Percentiles rank a stretch among this genome's conserved stretches.
These are phyloP conservation scores for Calonectria leucothoes DNA, from an alignment of 2,329 filamentous ascomycete genomes.

Conservation along the genomic window DNA sequence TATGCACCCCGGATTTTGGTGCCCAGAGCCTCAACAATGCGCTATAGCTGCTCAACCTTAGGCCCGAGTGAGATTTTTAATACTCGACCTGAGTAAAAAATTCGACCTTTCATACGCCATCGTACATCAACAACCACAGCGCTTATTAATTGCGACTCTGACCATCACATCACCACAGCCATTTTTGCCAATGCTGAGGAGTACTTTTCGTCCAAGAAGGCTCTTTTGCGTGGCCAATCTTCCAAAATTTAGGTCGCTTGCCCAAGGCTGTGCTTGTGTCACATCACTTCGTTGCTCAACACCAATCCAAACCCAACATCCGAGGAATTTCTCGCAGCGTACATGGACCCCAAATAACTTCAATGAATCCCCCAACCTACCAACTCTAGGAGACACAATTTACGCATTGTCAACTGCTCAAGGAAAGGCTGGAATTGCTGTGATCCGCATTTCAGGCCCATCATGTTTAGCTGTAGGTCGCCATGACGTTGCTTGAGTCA, in stretches of 20 bases:
- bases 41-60: conserved; percentile 19
- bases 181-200: conserved; percentile 39
- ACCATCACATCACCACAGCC: not conserved
- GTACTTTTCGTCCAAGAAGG: conserved; percentile 32
- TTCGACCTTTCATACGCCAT: not conserved
- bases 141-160: not conserved
- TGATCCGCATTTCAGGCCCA: conserved; percentile 87
- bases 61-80: not conserved
- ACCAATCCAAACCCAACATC: not conserved
- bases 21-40: conserved; percentile 1
- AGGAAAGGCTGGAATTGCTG: conserved; percentile 89
- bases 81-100: not conserved
- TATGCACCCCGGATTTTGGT: conserved; percentile 18
- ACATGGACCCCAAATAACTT: conserved; percentile 17
- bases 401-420: conserved; percentile 91
- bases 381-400: conserved; percentile 71
- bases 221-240: conserved; percentile 27
- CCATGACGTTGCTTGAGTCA: not conserved
- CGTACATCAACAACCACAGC: not conserved
- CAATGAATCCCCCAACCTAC: conserved; percentile 23
- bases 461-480: conserved; percentile 73
- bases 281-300: not conserved
- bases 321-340: conserved; percentile 26
- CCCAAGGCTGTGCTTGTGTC: not conserved
- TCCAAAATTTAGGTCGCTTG: conserved; percentile 1